Evolutionary conservation across 208 protist genomes (phyloP).

Genomic region (Lotmaria passim): DNA sequence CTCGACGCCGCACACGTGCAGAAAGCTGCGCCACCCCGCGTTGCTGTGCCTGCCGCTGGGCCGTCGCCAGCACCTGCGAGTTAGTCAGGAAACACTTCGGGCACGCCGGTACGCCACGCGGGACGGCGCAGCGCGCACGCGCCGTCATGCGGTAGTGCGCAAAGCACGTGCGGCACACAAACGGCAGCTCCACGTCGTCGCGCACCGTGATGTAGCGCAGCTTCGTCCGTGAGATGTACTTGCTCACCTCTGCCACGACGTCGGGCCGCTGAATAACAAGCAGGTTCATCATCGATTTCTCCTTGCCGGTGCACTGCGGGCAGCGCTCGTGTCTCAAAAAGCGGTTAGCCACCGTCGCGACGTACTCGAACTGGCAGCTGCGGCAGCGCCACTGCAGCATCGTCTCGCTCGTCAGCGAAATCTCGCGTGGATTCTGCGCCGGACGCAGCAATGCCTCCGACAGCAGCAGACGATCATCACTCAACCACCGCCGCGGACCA

Average conservation of each 20-base stretch:
- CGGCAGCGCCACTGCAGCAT: constrained; percentile 70
- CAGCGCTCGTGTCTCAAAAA: constrained; percentile 66
- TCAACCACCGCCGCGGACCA: constrained; percentile 32
- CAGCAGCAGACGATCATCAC: constrained; percentile 57
- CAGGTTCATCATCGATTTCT: constrained; percentile 54
- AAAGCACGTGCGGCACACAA: constrained; percentile 80
- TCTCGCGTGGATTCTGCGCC: constrained; percentile 52
- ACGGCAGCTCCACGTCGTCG: constrained; percentile 59
- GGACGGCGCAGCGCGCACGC: constrained; percentile 61
- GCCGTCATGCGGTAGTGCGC: constrained; percentile 74
- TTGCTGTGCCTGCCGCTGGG: constrained; percentile 11
- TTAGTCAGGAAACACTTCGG: constrained; percentile 67
- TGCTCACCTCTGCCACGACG: constrained; percentile 67
- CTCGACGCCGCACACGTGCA: constrained; percentile 3
- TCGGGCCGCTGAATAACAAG: constrained; percentile 76
- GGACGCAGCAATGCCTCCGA: constrained; percentile 57
- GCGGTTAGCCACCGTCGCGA: constrained; percentile 55
- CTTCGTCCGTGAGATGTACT: constrained; percentile 44
- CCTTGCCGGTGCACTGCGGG: constrained; percentile 68
- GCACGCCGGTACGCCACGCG: constrained; percentile 53
- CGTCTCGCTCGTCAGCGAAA: constrained; percentile 55
- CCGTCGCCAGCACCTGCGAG: constrained; percentile 29
- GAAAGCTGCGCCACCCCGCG: constrained; percentile 1
- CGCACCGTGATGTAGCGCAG: constrained; percentile 63
- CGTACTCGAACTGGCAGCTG: constrained; percentile 60